Evolutionary conservation across 1,284 basidiomycete genomes (phyloP), one percentile per base, ranked within the genome.

Genomic region (Leccinum subspadiceum): DNA sequence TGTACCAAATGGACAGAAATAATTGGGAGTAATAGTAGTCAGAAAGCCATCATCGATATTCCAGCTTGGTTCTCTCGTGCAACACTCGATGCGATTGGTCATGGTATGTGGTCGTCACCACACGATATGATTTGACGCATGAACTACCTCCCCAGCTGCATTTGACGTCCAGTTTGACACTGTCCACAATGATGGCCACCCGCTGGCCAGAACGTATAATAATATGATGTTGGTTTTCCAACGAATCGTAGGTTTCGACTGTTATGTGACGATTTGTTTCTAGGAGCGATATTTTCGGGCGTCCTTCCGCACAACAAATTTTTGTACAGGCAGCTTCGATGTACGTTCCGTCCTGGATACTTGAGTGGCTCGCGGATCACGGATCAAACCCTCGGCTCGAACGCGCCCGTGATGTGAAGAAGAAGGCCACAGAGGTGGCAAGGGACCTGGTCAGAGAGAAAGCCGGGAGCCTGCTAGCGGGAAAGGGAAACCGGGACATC

Each of bases 41-140:
- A 73, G 5, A 72, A 75, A 2, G 66, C 57, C n/a, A 71, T 78
- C 22, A 59, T 84, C 9, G 75, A 87, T 62, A 62, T 81, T 8
- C 64, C 74, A 10, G 20, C 22, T 5, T 81, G 78, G 77, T 53
- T 75, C 20, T 76, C 77, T 39, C 73, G 76, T 8, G 77, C 76
- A 3, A 75, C 78, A 9, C 62, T 82, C 53, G 81, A 82, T 68
- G 76, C 77, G 6, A 78, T 82, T 39, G 81, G 79, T 4, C 71
- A 77, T 68, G 77, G 81, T 79, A 57, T 2, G 57, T 55, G 57
- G 26, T 59, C 72, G 3, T 61, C 57, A 46, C 58, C 15, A 31
- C 2, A 33, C 12, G 5, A 55, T 15, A 24, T 13, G 15, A 54
- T 51, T 13, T 31, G 46, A 41, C 20, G n/a, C 3, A 54, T 35